Evolutionary conservation across 768 basidiomycete genomes (phyloP), one percentile per base, ranked within the genome.

Genomic region (Cystobasidium ongulense): DNA sequence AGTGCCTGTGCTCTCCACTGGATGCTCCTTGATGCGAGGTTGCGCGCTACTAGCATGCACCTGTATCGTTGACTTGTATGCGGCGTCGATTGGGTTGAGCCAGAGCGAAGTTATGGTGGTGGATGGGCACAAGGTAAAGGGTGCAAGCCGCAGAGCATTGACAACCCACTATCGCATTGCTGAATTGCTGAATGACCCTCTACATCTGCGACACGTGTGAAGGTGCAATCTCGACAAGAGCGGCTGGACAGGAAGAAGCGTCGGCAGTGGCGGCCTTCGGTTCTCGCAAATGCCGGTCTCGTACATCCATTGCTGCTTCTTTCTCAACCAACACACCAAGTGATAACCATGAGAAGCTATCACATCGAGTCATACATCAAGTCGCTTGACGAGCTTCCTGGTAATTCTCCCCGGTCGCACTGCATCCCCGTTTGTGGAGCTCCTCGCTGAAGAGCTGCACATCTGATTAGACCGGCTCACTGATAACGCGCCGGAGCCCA

Each of bases 401-500:
- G 31, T 50, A 31, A 5, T 41, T 67, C 57, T 29, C 33, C 15
- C 5, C 3, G 46, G 4, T 50, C 46, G 39, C 17, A 17, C n/a
- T 4, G 15, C 18, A 4, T 17, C 21, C n/a, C 15, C 46, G 21
- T 8, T 50, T 50, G 46, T 50, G 46, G 46, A n/a, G 46, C 46
- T 50, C 46, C 46, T 50, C 29, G 11, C 27, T 15, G 25, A 29
- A 35, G 5, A 59, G 2, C 33, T 4, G 1, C 25, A 17, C 3
- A 46, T 8, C 13, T 18, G n/a, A 46, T 7, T 35, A 46, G 35
- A 17, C 63, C 35, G 41, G 63, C 36, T 54, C 53, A 57, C 68
- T 10, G 68, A 71, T 27, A 71, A 71, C 13, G 68, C 68, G 2
- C 68, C 68, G 4, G 68, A 71, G 31, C 68, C 68, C 1, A 71